Conservation (phyloP, 768 basidiomycete species). For the Mycena haematopus region DNA sequence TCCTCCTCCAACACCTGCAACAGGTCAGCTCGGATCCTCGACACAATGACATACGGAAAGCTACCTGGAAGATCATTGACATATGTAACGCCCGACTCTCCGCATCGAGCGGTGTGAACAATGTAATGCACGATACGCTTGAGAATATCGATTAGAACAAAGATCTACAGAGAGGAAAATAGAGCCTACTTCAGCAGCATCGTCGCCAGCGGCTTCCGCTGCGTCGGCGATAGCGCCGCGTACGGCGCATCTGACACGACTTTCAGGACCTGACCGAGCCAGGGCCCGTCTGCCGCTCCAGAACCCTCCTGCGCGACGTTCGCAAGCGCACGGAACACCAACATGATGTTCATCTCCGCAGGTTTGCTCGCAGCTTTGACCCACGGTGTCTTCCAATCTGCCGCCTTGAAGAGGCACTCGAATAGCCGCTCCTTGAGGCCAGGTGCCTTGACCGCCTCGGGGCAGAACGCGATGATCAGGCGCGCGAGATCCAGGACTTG, state of each 20-base stretch:
- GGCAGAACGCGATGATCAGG: constrained; percentile 70
- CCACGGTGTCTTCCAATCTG: constrained; percentile 69
- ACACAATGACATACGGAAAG: background rate
- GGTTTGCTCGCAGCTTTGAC: constrained; percentile 65
- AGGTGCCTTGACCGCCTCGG: constrained; percentile 53
- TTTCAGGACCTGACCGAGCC: constrained; percentile 73
- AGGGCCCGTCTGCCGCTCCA: constrained; percentile 48
- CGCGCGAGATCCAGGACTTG: constrained; percentile 88
- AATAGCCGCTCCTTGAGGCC: constrained; percentile 60
- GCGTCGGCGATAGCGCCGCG: constrained; percentile 53
- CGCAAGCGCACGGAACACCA: constrained; percentile 79
- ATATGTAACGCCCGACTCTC: constrained; percentile 50
- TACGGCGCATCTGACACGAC: constrained; percentile 63
- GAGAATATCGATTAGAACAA: constrained; percentile 5
- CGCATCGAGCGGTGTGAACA: constrained; percentile 49
- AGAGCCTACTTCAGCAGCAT: constrained; percentile 82
- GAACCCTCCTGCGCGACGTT: constrained; percentile 75
- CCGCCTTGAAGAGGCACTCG: constrained; percentile 66
- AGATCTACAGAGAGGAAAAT: constrained; percentile 37
- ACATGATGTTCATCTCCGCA: constrained; percentile 83
- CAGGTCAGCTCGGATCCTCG: background rate
- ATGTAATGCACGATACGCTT: constrained; percentile 69
- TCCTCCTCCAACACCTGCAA: constrained; percentile 55
- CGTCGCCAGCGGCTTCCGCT: constrained; percentile 67
- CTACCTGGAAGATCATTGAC: constrained; percentile 54